A percentile compares a stretch with the other conserved stretches of the same genome.
phyloP scores from a whole-genome alignment of 2,329 filamentous ascomycete genomes.

The Xylaria hypoxylon region DNA sequence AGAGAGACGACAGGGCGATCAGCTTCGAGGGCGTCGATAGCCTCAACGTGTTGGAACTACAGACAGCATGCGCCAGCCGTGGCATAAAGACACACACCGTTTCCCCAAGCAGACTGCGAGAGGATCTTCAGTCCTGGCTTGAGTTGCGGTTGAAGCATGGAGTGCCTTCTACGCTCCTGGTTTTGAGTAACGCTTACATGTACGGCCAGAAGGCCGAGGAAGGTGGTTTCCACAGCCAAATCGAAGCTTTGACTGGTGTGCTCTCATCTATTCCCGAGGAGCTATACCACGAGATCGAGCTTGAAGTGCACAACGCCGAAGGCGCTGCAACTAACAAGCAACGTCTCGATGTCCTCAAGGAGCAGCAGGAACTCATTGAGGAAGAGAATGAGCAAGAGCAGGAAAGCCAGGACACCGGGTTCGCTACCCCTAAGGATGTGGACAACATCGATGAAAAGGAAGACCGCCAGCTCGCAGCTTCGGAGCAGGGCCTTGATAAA shows the following conservation, averaged over 20 bases:
- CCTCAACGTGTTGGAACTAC: slow-evolving; percentile 91
- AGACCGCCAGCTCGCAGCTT: slow-evolving; percentile 69
- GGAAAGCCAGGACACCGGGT: slow-evolving; percentile 79
- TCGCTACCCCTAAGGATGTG: slow-evolving; percentile 82
- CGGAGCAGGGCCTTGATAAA: slow-evolving; percentile 60
- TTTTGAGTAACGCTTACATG: slow-evolving; percentile 97
- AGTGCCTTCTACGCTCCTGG: slow-evolving; percentile 94
- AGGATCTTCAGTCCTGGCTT: slow-evolving; percentile 93
- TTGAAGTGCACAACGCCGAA: slow-evolving; percentile 96
- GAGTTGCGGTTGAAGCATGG: slow-evolving; percentile 92
- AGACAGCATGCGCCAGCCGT: slow-evolving; percentile 90
- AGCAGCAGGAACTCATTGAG: slow-evolving; percentile 97
- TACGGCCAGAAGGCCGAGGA: slow-evolving; percentile 82
- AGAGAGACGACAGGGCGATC: slow-evolving; percentile 95
- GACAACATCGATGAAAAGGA: slow-evolving; percentile 97
- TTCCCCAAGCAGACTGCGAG: slow-evolving; percentile 85
- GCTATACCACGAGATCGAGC: slow-evolving; percentile 98
- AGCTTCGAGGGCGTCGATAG: slow-evolving; percentile 93
- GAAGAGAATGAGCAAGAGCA: slow-evolving; percentile 95
- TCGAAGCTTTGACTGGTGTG: slow-evolving; percentile 92
- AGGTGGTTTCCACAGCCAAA: slow-evolving; percentile 88
- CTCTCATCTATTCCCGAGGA: slow-evolving; percentile 96
- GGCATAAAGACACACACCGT: slow-evolving; percentile 94
- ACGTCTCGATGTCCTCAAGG: slow-evolving; percentile 95
- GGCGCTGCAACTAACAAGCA: slow-evolving; percentile 99